These are phyloP conservation scores for Xylaria sp. DNA, from an alignment of 2,329 filamentous ascomycete genomes.

Conservation along the genomic window DNA sequence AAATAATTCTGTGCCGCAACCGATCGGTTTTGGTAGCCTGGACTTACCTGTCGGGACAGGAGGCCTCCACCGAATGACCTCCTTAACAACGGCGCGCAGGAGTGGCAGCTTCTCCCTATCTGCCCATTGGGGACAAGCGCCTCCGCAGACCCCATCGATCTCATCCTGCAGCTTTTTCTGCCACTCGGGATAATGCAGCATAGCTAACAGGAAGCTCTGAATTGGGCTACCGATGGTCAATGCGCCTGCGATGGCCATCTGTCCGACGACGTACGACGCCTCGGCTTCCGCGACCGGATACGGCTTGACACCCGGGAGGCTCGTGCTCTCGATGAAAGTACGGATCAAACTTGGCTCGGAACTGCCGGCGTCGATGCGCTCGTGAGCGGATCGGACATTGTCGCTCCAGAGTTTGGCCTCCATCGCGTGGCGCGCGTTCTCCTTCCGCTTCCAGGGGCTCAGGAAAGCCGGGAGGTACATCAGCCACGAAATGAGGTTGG, in stretches of 20 bases:
- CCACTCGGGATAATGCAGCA: slow-evolving; percentile 54
- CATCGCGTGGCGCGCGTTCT: slow-evolving; percentile 53
- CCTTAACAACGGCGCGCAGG: slow-evolving; percentile 61
- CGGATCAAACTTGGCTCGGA: slow-evolving; percentile 55
- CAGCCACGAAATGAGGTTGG: slow-evolving; percentile 55
- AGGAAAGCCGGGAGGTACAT: slow-evolving; percentile 53
- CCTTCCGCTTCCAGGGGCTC: slow-evolving; percentile 59
- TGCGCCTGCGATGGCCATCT: slow-evolving; percentile 60
- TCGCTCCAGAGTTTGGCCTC: slow-evolving; percentile 54
- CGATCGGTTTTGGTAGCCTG: background rate
- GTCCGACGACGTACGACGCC: slow-evolving; percentile 57
- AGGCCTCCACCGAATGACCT: slow-evolving; percentile 64
- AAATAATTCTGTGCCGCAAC: background rate
- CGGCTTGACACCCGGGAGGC: slow-evolving; percentile 38
- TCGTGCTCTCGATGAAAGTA: slow-evolving; percentile 52
- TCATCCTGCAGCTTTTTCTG: slow-evolving; percentile 58
- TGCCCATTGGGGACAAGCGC: slow-evolving; percentile 58
- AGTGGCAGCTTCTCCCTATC: slow-evolving; percentile 59
- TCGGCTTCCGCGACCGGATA: slow-evolving; percentile 51
- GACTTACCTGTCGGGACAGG: slow-evolving; percentile 61
- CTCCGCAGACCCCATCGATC: slow-evolving; percentile 57
- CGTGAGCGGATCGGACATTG: slow-evolving; percentile 53
- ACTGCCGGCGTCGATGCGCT: slow-evolving; percentile 47
- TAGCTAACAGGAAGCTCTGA: slow-evolving; percentile 55
- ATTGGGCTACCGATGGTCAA: slow-evolving; percentile 58